A percentile compares a stretch with the other conserved stretches of the same genome.
phyloP scores from a whole-genome alignment of 2,329 filamentous ascomycete genomes.

The Aspergillus viridinutans region DNA sequence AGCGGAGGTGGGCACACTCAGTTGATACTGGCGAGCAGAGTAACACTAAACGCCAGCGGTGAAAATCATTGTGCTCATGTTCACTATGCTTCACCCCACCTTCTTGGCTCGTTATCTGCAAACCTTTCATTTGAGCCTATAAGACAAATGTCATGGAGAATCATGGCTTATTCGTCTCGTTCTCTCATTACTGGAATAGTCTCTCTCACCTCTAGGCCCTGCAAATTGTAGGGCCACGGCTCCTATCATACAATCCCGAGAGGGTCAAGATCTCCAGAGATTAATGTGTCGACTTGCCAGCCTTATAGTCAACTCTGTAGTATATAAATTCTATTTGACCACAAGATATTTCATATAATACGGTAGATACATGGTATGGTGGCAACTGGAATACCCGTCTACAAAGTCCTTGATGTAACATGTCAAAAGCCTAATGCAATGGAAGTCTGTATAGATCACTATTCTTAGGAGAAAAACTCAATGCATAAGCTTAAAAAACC shows the following conservation, averaged over 20 bases:
- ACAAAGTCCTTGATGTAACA: background rate
- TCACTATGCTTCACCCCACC: background rate
- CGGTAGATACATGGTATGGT: too few relatives aligned
- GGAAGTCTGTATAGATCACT: background rate
- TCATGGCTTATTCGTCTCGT: too few relatives aligned
- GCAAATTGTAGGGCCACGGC: too few relatives aligned
- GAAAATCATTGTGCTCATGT: conserved; percentile 2
- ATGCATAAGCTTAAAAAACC: background rate
- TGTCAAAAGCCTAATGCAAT: background rate
- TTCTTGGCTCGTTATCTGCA: background rate
- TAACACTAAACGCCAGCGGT: conserved; percentile 31
- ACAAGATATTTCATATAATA: background rate
- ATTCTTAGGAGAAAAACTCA: background rate
- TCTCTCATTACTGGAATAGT: too few relatives aligned
- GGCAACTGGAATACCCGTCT: background rate
- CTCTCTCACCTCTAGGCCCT: too few relatives aligned
- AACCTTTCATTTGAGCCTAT: too few relatives aligned
- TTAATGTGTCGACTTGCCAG: background rate
- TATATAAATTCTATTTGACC: background rate
- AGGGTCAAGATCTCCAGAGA: too few relatives aligned
- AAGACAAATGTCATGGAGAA: too few relatives aligned
- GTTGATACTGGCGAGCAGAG: conserved; percentile 28
- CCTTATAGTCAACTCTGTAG: background rate
- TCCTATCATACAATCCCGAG: too few relatives aligned
- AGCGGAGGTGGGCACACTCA: conserved; percentile 42